These are phyloP conservation scores for Nematocida major DNA, from an alignment of 371 early-diverging fungal genomes.

Conservation along the genomic window DNA sequence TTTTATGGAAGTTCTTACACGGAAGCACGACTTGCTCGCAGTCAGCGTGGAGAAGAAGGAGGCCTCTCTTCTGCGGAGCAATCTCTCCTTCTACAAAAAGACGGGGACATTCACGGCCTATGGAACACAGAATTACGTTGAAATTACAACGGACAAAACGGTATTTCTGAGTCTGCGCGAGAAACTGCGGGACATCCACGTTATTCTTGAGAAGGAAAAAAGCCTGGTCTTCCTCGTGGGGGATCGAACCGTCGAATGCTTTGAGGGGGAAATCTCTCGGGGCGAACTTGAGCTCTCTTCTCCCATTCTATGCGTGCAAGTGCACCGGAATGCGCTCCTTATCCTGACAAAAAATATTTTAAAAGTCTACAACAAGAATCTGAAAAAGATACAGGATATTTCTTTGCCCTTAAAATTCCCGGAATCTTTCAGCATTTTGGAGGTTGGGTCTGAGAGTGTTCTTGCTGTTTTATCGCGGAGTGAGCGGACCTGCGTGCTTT, in stretches of 20 bases:
- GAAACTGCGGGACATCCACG: not conserved
- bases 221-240: no score
- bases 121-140: conserved; percentile 10
- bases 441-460: not conserved
- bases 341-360: not conserved
- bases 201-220: not conserved
- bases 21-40: not conserved
- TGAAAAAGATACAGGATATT: not conserved
- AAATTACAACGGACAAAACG: not conserved
- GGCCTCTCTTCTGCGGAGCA: not conserved
- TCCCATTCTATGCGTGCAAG: not conserved
- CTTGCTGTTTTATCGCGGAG: not conserved
- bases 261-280: no score
- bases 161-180: conserved; percentile 15
- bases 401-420: not conserved
- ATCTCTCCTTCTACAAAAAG: conserved; percentile 17
- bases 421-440: not conserved
- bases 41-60: not conserved
- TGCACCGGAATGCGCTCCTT: not conserved
- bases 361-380: not conserved
- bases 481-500: not conserved
- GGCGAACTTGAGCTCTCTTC: not conserved
- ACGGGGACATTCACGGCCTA: not conserved
- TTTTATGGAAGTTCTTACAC: conserved; percentile 38
- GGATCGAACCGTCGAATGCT: no score